Conservation (phyloP, 83 land plant species). For the Diphasiastrum complanatum region DNA sequence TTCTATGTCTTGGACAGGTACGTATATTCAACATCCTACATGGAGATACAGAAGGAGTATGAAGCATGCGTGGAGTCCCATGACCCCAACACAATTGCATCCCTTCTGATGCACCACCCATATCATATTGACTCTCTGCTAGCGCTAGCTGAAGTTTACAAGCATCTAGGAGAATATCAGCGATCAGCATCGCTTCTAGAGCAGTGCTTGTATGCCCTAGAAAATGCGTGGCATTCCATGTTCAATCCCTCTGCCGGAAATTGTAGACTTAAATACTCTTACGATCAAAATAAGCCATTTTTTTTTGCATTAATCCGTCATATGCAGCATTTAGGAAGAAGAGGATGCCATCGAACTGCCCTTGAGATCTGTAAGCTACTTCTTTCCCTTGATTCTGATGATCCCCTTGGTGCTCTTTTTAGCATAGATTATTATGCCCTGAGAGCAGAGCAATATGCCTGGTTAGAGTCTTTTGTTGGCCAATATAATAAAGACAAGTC, state of each 20-base stretch:
- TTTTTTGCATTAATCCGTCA: constrained; percentile 65
- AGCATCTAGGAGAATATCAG: constrained; percentile 78
- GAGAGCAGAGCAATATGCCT: constrained; percentile 77
- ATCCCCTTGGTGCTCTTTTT: constrained; percentile 81
- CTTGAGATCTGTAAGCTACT: constrained; percentile 91
- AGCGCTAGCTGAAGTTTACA: constrained; percentile 76
- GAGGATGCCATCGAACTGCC: constrained; percentile 95
- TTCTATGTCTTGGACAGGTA: constrained; percentile 42
- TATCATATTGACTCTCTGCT: constrained; percentile 84
- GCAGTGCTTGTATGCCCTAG: constrained; percentile 80
- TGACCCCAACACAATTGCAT: constrained; percentile 71
- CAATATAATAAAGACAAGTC: constrained; percentile 57
- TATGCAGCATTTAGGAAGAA: constrained; percentile 85
- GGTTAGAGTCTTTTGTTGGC: constrained; percentile 73
- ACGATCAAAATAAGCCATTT: constrained; percentile 71
- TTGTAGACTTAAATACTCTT: constrained; percentile 50
- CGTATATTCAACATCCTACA: constrained; percentile 56
- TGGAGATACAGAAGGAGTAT: constrained; percentile 65
- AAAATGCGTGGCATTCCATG: constrained; percentile 93
- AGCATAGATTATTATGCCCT: constrained; percentile 87
- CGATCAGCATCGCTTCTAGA: constrained; percentile 62
- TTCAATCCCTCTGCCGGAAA: constrained; percentile 66
- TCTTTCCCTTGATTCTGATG: constrained; percentile 79
- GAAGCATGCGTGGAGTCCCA: constrained; percentile 72
- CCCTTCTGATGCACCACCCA: constrained; percentile 54